These are phyloP conservation scores for Emericellopsis terricola DNA, from an alignment of 495 filamentous ascomycete genomes.

Conservation along the genomic window DNA sequence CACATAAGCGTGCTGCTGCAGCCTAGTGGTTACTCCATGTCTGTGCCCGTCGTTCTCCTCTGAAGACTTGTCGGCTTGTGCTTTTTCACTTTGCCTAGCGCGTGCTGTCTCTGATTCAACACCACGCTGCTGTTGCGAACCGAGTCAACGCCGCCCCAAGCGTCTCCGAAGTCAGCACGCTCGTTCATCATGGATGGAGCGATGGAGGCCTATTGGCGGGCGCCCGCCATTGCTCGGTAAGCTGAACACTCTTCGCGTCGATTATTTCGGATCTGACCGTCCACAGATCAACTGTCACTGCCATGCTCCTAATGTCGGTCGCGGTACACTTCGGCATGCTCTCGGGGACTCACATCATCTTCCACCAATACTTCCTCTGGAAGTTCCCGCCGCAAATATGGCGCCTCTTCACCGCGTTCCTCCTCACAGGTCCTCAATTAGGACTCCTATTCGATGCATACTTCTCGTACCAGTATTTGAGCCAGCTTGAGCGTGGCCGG, in stretches of 20 bases:
- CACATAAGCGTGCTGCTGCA: not conserved
- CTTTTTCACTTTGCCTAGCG: too few relatives aligned
- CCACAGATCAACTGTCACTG: slow-evolving; percentile 52
- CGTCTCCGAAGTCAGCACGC: too few relatives aligned
- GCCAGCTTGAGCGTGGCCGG: slow-evolving; percentile 21
- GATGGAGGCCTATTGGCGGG: slow-evolving; percentile 52
- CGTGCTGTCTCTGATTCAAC: too few relatives aligned
- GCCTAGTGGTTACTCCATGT: not conserved
- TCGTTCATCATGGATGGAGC: slow-evolving; percentile 3
- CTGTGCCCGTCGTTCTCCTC: not conserved
- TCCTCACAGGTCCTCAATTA: slow-evolving; percentile 45
- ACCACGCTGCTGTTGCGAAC: too few relatives aligned
- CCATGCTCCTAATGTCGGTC: slow-evolving; percentile 44
- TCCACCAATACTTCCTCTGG: slow-evolving; percentile 35
- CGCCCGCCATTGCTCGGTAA: slow-evolving; percentile 56
- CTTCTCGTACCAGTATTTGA: slow-evolving; percentile 33
- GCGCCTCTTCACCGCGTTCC: slow-evolving; percentile 46
- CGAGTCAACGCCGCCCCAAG: too few relatives aligned
- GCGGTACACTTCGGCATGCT: slow-evolving; percentile 42
- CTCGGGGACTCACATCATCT: slow-evolving; percentile 33
- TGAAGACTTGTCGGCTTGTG: not conserved
- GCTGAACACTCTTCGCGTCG: slow-evolving; percentile 4
- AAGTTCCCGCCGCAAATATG: slow-evolving; percentile 40
- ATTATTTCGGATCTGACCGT: too few relatives aligned
- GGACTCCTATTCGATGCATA: slow-evolving; percentile 68